Evolutionary conservation across 1,284 basidiomycete genomes (phyloP), one percentile per base, ranked within the genome.

Genomic region (Cutaneotrichosporon daszewskae): DNA sequence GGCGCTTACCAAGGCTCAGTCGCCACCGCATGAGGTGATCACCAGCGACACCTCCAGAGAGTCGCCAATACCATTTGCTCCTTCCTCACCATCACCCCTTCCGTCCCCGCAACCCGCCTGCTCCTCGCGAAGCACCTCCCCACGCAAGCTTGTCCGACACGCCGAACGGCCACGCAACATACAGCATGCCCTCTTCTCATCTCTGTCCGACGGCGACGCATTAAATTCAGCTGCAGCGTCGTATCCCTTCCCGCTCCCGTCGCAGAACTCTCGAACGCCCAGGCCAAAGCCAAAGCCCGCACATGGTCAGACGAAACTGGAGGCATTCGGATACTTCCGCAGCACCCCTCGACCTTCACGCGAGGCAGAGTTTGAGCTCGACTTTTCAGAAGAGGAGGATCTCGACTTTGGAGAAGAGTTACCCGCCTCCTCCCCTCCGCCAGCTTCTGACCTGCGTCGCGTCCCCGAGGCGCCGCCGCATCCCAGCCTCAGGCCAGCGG

Each of bases 381-480:
- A 42, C 8, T 66, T 60, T 53, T 58, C 62, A 1, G 58, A 64
- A 20, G 63, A 68, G 40, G 56, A 57, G 17, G 55, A 65, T 36
- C 48, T 58, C 8, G 52, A 58, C 12, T 52, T 63, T 22, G 57
- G 41, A 4, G 27, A 32, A 11, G 27, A 40, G 16, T 35, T 10
- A 11, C 19, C 32, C 3, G 33, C 14, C 23, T 40, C n/a, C 11
- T 10, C 7, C 17, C 8, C 28, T 5, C 14, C 10, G 3, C 19
- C 28, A 4, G 34, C n/a, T 10, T 18, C 25, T 9, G 32, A 37
- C 3, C 16, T 61, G 13, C 31, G 24, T 11, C 48, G 39, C 9
- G 59, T 65, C 0, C 64, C 66, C 9, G 52, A 52, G 18, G 49
- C 66, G 8, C 66, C 66, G 1, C 53, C 49, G 24, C 66, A 68